Conservation (phyloP, 345 rosid genomes). For the Pugionium cornutum region DNA sequence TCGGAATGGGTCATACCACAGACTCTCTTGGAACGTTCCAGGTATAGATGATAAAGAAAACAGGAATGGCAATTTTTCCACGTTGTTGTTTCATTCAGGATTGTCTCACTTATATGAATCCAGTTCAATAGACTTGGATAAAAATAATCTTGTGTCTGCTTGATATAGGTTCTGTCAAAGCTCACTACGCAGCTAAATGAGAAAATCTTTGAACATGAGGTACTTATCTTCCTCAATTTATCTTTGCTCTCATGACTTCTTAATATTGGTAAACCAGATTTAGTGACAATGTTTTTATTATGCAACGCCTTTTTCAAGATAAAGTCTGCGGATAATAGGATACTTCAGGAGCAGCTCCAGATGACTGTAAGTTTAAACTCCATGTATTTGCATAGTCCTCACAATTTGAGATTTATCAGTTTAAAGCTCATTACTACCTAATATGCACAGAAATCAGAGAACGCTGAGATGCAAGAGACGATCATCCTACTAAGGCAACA, state of each 20-base stretch:
- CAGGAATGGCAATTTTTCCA: not conserved
- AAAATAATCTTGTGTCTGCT: constrained; percentile 5
- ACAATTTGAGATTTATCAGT: not conserved
- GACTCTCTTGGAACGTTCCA: constrained; percentile 87
- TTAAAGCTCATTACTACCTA: constrained; percentile 15
- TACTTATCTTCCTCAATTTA: constrained; percentile 29
- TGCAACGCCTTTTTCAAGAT: constrained; percentile 52
- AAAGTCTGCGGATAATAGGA: constrained; percentile 92
- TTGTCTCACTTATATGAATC: constrained; percentile 20
- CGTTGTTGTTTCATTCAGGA: constrained; percentile 2
- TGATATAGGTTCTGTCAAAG: constrained; percentile 70
- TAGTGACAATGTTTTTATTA: constrained; percentile 30
- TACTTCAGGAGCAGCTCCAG: constrained; percentile 95
- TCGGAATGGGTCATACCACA: constrained; percentile 73
- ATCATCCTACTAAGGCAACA: constrained; percentile 64
- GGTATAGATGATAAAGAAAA: constrained; percentile 45
- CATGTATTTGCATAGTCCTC: not conserved
- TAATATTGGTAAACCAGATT: constrained; percentile 15
- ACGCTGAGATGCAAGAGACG: constrained; percentile 76
- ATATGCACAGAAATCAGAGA: constrained; percentile 68
- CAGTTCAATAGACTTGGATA: constrained; percentile 16
- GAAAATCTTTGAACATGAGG: constrained; percentile 94
- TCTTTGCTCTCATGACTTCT: constrained; percentile 6
- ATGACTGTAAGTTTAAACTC: constrained; percentile 56
- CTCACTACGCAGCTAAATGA: constrained; percentile 91